These are phyloP conservation scores for Teunomyces lycoperdinae DNA, from an alignment of 805 yeast genomes.

Conservation along the genomic window DNA sequence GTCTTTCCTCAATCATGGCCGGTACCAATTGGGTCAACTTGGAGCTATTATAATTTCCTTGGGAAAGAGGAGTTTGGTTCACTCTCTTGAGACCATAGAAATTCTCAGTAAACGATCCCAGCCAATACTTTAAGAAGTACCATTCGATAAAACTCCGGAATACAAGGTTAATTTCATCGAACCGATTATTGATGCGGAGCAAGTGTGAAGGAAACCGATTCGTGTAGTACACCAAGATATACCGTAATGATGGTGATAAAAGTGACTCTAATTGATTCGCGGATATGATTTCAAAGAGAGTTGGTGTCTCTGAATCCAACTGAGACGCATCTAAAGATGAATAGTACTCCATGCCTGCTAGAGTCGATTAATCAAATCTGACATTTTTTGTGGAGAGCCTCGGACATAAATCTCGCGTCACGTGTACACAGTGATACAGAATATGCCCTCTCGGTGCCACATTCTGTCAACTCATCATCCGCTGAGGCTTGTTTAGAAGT, in stretches of 20 bases:
- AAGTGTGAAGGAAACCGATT: constrained; percentile 70
- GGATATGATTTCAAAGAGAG: constrained; percentile 84
- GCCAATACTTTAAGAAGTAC: constrained; percentile 68
- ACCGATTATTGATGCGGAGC: constrained; percentile 58
- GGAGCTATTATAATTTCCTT: constrained; percentile 25
- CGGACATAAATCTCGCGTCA: background rate
- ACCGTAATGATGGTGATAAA: constrained; percentile 79
- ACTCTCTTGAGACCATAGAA: constrained; percentile 85
- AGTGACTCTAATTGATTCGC: constrained; percentile 74
- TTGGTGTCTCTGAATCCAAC: constrained; percentile 74
- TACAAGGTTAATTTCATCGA: constrained; percentile 71
- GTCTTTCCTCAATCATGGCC: constrained; percentile 46
- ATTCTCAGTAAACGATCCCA: constrained; percentile 84
- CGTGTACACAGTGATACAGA: background rate
- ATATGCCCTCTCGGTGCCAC: background rate
- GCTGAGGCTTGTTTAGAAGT: background rate
- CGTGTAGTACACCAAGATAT: constrained; percentile 77
- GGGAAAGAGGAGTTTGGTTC: constrained; percentile 33
- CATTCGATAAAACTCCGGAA: constrained; percentile 67
- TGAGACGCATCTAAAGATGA: constrained; percentile 75
- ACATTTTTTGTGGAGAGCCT: constrained; percentile 6
- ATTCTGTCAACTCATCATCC: background rate
- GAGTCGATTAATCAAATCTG: background rate
- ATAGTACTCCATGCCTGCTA: constrained; percentile 66
- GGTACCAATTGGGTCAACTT: constrained; percentile 38